Percentiles rank a stretch among this genome's conserved stretches.
Evolutionary conservation across 2,329 filamentous ascomycete genomes (phyloP).

Genomic region (Pseudocercospora fijiensis): DNA sequence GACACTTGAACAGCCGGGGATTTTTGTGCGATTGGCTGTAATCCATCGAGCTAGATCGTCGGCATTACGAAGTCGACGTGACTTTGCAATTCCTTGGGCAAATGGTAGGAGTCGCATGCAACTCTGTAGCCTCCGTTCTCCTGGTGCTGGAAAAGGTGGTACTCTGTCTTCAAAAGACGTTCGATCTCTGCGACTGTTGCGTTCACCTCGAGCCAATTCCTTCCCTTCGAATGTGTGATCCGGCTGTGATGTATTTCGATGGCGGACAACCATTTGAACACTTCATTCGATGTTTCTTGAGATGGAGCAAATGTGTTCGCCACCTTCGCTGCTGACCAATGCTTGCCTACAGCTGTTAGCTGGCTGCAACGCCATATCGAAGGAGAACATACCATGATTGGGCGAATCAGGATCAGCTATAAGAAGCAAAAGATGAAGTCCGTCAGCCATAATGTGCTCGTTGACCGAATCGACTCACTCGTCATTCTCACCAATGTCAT

Average conservation of each 20-base stretch:
- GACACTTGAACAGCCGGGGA: background rate
- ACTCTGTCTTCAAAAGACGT: constrained; percentile 51
- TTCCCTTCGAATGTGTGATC: constrained; percentile 20
- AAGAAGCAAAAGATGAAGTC: background rate
- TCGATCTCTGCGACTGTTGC: constrained; percentile 43
- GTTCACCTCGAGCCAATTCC: constrained; percentile 48
- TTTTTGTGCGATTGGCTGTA: constrained; percentile 27
- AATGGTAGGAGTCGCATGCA: constrained; percentile 47
- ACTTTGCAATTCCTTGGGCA: constrained; percentile 49
- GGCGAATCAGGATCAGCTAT: constrained; percentile 31
- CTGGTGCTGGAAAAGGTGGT: constrained; percentile 60
- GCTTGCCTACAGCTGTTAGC: constrained; percentile 32
- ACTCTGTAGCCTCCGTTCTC: constrained; percentile 43
- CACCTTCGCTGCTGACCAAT: constrained; percentile 46
- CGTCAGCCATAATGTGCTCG: background rate
- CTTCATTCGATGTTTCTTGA: constrained; percentile 26
- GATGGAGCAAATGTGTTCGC: constrained; percentile 42
- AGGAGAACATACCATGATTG: constrained; percentile 21
- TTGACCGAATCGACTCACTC: background rate
- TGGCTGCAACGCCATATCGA: background rate
- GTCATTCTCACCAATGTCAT: constrained; percentile 24
- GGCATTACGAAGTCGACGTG: constrained; percentile 60
- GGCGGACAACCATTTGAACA: constrained; percentile 31
- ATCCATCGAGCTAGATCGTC: constrained; percentile 49
- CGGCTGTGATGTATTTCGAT: constrained; percentile 27